Percentiles rank a stretch among this genome's conserved stretches.
These are phyloP conservation scores for Tetradesmus obliquus DNA, from an alignment of 139 green algal species.

Conservation along the genomic window DNA sequence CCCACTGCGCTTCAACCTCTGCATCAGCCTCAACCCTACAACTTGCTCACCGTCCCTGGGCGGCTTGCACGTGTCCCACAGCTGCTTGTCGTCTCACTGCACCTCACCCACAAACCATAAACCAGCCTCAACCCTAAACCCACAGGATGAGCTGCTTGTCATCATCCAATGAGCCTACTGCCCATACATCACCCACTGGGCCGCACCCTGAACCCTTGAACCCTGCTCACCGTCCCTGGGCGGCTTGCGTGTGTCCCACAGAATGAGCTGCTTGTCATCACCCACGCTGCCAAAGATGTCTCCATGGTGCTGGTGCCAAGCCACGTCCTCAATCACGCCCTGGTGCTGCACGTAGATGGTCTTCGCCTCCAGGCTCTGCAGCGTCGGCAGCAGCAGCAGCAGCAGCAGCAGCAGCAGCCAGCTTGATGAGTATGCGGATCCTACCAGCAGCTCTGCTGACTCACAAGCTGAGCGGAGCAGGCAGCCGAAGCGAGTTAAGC, in stretches of 20 bases:
- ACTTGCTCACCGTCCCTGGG: constrained; percentile 51
- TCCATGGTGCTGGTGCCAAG: constrained; percentile 93
- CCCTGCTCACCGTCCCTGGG: constrained; percentile 51
- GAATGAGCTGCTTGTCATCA: constrained; percentile 95
- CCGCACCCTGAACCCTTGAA: too few relatives aligned
- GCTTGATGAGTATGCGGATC: too few relatives aligned
- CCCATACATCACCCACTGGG: too few relatives aligned
- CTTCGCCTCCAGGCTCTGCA: constrained; percentile 76
- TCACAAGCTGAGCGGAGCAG: too few relatives aligned
- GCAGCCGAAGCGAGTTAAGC: too few relatives aligned
- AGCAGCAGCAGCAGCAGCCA: not conserved
- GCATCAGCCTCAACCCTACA: too few relatives aligned
- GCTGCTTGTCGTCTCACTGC: constrained; percentile 89
- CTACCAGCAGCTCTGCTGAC: too few relatives aligned
- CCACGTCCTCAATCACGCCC: constrained; percentile 96
- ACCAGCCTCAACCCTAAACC: too few relatives aligned
- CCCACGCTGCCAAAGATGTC: constrained; percentile 97
- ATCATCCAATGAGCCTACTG: constrained; percentile 94
- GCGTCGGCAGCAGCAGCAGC: not conserved
- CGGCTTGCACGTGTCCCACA: constrained; percentile 94
- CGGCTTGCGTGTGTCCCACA: constrained; percentile 94
- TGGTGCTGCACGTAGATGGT: constrained; percentile 84
- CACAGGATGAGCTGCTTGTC: constrained; percentile 78
- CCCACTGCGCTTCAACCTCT: not conserved
- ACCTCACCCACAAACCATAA: too few relatives aligned